phyloP scores from a whole-genome alignment of 257 asterid species.

The Penstemon barbatus region DNA sequence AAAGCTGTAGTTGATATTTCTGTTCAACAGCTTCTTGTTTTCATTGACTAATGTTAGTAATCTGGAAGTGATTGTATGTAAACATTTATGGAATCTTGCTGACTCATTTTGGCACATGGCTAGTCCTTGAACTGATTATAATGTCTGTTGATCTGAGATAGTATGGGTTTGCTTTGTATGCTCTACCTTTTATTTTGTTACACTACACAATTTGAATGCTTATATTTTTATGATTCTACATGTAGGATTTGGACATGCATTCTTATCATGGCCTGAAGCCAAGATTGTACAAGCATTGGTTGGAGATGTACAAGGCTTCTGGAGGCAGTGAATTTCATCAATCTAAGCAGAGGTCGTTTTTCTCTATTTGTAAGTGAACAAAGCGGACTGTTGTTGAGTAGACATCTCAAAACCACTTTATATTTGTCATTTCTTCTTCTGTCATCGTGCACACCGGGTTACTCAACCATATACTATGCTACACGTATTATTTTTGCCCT shows the following conservation, averaged over 20 bases:
- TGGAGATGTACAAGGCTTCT: constrained; percentile 57
- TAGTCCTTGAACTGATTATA: not conserved
- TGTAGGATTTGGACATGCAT: constrained; percentile 52
- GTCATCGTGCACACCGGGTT: not conserved
- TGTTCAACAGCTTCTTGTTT: not conserved
- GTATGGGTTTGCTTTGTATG: not conserved
- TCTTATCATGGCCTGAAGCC: constrained; percentile 58
- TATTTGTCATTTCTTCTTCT: constrained; percentile 2
- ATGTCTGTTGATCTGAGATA: constrained; percentile 13
- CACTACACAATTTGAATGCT: not conserved
- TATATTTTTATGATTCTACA: not conserved
- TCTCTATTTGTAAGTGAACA: constrained; percentile 71
- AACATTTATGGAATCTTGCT: not conserved
- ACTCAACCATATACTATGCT: constrained; percentile 1
- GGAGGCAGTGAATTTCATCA: constrained; percentile 66
- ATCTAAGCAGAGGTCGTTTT: constrained; percentile 63
- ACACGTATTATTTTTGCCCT: not conserved
- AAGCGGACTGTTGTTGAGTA: constrained; percentile 10
- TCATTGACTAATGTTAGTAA: not conserved
- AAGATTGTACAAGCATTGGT: constrained; percentile 71
- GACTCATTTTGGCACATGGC: not conserved
- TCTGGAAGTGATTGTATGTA: constrained; percentile 7
- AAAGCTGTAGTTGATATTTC: constrained; percentile 8
- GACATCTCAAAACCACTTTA: constrained; percentile 12
- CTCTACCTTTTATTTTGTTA: not conserved